phyloP scores from a whole-genome alignment of 805 yeast genomes.

The Isabelozyma heimii region DNA sequence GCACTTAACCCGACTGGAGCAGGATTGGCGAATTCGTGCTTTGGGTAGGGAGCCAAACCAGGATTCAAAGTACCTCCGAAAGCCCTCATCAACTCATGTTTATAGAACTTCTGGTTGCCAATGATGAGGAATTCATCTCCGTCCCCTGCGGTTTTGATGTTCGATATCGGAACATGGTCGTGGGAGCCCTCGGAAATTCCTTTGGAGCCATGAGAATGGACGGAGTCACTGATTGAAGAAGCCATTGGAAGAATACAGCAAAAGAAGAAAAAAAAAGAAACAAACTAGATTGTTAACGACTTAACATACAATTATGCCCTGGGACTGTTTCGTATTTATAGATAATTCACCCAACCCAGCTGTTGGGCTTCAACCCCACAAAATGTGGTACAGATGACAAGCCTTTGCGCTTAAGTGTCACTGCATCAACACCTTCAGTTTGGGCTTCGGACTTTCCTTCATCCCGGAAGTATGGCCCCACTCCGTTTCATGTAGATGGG shows the following conservation, averaged over 20 bases:
- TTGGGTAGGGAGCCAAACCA: slow-evolving; percentile 39
- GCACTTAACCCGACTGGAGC: slow-evolving; percentile 66
- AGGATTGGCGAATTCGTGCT: slow-evolving; percentile 63
- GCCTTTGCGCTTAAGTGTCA: background rate
- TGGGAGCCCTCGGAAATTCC: background rate
- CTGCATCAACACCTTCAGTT: no score
- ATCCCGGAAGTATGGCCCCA: background rate
- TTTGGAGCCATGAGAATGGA: slow-evolving; percentile 1
- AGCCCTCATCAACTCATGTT: slow-evolving; percentile 39
- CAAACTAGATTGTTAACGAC: no score
- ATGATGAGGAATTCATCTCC: slow-evolving; percentile 32
- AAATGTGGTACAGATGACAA: background rate
- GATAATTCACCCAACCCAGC: no score
- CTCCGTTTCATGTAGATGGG: background rate
- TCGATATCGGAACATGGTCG: background rate
- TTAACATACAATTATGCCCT: no score
- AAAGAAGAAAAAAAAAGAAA: no score
- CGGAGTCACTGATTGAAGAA: slow-evolving; percentile 1
- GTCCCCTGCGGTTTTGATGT: slow-evolving; percentile 33
- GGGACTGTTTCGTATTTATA: no score
- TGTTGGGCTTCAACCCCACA: background rate
- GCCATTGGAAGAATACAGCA: no score
- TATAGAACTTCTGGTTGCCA: slow-evolving; percentile 32
- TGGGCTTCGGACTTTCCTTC: background rate
- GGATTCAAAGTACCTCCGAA: slow-evolving; percentile 40